phyloP scores from a whole-genome alignment of 345 rosid species.

The Citrus unshiu region DNA sequence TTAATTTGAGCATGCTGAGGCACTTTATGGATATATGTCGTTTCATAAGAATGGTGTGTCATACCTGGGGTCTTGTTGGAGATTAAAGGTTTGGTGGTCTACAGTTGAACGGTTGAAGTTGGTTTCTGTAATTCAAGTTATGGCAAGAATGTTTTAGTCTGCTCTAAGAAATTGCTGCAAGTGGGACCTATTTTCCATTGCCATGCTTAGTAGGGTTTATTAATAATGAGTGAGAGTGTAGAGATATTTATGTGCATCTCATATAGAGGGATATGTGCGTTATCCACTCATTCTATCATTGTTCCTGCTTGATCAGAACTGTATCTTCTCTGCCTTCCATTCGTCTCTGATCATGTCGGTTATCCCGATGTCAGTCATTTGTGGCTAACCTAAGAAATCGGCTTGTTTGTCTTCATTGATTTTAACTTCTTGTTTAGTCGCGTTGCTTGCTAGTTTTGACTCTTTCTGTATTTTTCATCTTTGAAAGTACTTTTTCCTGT shows the following conservation, averaged over 20 bases:
- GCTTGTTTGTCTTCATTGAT: not conserved
- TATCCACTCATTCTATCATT: not conserved
- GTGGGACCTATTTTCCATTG: not conserved
- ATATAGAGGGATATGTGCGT: not conserved
- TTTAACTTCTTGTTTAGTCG: not conserved
- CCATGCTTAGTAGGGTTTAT: not conserved
- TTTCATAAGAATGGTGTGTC: not conserved
- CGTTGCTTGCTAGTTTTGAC: not conserved
- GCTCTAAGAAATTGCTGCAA: not conserved
- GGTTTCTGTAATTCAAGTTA: not conserved
- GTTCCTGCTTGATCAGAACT: not conserved
- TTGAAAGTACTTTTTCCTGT: too few species aligned
- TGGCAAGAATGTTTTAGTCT: not conserved
- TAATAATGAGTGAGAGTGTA: not conserved
- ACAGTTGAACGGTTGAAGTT: not conserved
- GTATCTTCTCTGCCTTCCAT: not conserved
- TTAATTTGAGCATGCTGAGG: not conserved
- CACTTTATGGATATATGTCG: not conserved
- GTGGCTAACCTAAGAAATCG: not conserved
- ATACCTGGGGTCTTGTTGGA: not conserved
- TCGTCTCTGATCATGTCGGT: not conserved
- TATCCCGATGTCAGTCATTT: too few species aligned
- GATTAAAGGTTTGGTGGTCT: not conserved
- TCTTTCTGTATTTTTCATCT: not conserved
- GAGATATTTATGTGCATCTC: not conserved